Base-by-base conservation (phyloP, 139 green algal genomes). In the Nannochloris sp. region DNA sequence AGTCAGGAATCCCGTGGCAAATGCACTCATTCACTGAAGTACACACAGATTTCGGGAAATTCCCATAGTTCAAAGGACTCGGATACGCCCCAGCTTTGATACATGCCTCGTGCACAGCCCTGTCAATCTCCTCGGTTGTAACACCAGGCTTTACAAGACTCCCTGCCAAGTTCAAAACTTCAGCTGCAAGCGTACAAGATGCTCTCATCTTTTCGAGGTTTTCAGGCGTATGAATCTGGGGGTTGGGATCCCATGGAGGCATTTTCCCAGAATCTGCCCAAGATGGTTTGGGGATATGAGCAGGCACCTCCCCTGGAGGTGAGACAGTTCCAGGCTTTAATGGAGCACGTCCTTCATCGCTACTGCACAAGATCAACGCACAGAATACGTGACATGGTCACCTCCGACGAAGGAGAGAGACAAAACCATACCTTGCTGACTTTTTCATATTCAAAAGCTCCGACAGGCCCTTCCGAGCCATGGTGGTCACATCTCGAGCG, bases 11-110 rank as follows among this genome's bases (percentile, higher is more conserved):
- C 61, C 72, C 93, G 73, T 98, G 93, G 75, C 93, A 98, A 29
- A 97, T 87, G 68, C 85, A 95, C 78, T 99, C 93, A 74, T 99
- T 99, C 12, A 99, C 80, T 2, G 70, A 88, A 33, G 93, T 99
- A 84, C 93, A 99, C 28, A 99, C 93, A 30, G 69, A 87, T 79
- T 99, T 98, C 49, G 93, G 93, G 69, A 98, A 98, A 20, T 76
- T 74, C 49, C 87, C 83, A 77, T 95, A 98, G 53, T 88, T 95
- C 40, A 96, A 81, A 9, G 93, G 93, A 6, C 87, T 95, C 2
- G 93, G 93, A 79, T 99, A 98, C 2, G 92, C 91, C 2, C 83
- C 84, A n/a, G 76, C 72, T 0, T 87, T 85, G 12, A 94, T 69
- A 3, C 84, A 88, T 78, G 90, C 90, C 20, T 85, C 50, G 56